Evolutionary conservation across 2,329 filamentous ascomycete species (phyloP), one percentile per base, ranked within the genome.

Genomic region (Diplodia corticola): DNA sequence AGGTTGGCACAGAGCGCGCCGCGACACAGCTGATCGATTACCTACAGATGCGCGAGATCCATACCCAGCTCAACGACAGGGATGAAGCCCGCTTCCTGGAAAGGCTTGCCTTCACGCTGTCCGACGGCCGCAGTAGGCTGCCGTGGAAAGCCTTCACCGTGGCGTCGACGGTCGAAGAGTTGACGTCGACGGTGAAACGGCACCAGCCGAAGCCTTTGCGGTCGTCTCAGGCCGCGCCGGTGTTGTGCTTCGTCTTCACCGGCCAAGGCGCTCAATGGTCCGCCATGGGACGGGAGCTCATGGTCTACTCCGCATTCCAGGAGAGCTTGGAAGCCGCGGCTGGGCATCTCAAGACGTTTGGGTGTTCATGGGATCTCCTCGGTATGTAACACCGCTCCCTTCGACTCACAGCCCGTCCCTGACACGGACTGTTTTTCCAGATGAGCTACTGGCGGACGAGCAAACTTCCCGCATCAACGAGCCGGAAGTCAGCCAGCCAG

Each of bases 191-290:
- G 28, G 28, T 30, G 28, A 30, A 30, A 9, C 6, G 28, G n/a
- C n/a, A 10, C 57, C 57, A 3, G 57, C 57, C 20, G 40, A 40
- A 13, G n/a, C 12, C 28, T 5, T 5, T 30, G 3, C 57, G 57
- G n/a, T 61, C 57, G n/a, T 63, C 59, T n/a, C 28, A 65, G 1
- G 37, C 37, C 0, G 28, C 26, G 12, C 60, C 60, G 5, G 15
- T 15, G 24, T 15, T 67, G n/a, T 65, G 48, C n/a, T 68, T 70
- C 28, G 70, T 74, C 1, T 76, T 76, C 68, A 76, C 72, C 1
- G 74, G 74, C 1, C 74, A 76, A 66, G 74, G 74, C 9, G 74
- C 74, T 1, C 72, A 75, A 46, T 76, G 70, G 68, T 59, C 22
- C 12, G 54, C 65, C 17, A 68, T 70, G 66, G 69, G 66, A 17